These are phyloP conservation scores for Phytophthora boehmeriae DNA, from an alignment of 352 stramenopile species.

Conservation along the genomic window DNA sequence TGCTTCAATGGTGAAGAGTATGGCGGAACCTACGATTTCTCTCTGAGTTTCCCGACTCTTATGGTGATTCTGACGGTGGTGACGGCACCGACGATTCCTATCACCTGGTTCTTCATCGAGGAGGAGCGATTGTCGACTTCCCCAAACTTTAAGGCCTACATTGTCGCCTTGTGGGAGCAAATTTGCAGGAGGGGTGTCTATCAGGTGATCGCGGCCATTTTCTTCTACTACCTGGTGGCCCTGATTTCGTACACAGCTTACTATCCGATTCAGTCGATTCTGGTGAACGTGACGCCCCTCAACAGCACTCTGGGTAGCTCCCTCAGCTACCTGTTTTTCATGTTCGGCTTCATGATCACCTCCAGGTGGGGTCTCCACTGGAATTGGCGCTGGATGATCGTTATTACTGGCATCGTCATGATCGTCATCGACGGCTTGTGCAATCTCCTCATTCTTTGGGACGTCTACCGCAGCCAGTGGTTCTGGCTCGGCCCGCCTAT, in stretches of 20 bases:
- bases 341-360: conserved; percentile 38
- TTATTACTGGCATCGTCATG: conserved; percentile 28
- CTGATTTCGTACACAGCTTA: conserved; percentile 34
- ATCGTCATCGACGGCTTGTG: conserved; percentile 34
- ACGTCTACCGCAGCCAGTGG: conserved; percentile 50
- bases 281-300: conserved; percentile 34
- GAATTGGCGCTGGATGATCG: conserved; percentile 50
- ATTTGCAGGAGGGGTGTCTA: conserved; percentile 49
- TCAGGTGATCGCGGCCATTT: conserved; percentile 49
- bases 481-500: conserved; percentile 50
- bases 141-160: conserved; percentile 40
- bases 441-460: conserved; percentile 44
- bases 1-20: conserved; percentile 53
- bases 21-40: conserved; percentile 44
- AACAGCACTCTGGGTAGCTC: conserved; percentile 37
- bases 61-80: conserved; percentile 43
- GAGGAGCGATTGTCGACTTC: conserved; percentile 20
- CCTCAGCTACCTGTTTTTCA: conserved; percentile 34
- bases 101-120: conserved; percentile 53
- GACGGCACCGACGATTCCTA: conserved; percentile 43
- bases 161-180: conserved; percentile 36
- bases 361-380: conserved; percentile 48
- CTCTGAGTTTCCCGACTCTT: conserved; percentile 35
- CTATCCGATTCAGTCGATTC: conserved; percentile 35
- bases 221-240: conserved; percentile 39